Percentiles rank a stretch among this genome's conserved stretches.
Conservation (phyloP, 225 moss, liverwort and hornwort species). For the Straminergon stramineum region DNA sequence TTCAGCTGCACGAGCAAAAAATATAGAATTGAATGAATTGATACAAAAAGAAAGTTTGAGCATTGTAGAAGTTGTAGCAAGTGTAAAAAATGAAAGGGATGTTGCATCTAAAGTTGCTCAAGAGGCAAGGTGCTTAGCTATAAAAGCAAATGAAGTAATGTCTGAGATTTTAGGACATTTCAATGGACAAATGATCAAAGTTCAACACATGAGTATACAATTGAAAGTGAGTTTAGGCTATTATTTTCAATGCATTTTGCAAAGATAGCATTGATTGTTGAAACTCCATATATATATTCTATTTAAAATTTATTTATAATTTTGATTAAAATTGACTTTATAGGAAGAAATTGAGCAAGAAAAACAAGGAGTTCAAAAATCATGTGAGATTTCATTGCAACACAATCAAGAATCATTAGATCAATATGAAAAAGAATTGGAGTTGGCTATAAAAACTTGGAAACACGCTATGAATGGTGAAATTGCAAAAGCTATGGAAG, state of each 20-base stretch:
- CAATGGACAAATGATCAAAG: conserved; percentile 42
- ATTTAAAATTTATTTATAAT: background rate
- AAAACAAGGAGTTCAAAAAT: conserved; percentile 27
- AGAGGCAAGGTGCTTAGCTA: conserved; percentile 39
- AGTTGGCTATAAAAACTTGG: conserved; percentile 40
- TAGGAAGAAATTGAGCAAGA: conserved; percentile 49
- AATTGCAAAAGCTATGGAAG: conserved; percentile 54
- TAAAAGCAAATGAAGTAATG: conserved; percentile 40
- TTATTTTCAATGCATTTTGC: background rate
- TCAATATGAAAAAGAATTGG: conserved; percentile 34
- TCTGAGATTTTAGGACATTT: conserved; percentile 35
- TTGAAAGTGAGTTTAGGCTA: background rate
- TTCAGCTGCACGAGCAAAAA: conserved; percentile 7
- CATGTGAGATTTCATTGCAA: conserved; percentile 23
- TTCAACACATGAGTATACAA: conserved; percentile 43
- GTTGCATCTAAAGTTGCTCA: conserved; percentile 46
- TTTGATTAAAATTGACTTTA: background rate
- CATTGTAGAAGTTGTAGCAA: conserved; percentile 10
- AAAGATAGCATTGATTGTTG: background rate
- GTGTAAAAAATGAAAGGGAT: conserved; percentile 33
- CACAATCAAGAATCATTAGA: conserved; percentile 40
- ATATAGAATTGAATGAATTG: conserved; percentile 43
- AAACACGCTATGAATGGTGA: conserved; percentile 57
- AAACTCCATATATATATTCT: background rate
- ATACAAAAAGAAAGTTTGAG: conserved; percentile 36